Evolutionary conservation across 2,329 filamentous ascomycete genomes (phyloP).

Genomic region (Diaporthe citrichinensis): DNA sequence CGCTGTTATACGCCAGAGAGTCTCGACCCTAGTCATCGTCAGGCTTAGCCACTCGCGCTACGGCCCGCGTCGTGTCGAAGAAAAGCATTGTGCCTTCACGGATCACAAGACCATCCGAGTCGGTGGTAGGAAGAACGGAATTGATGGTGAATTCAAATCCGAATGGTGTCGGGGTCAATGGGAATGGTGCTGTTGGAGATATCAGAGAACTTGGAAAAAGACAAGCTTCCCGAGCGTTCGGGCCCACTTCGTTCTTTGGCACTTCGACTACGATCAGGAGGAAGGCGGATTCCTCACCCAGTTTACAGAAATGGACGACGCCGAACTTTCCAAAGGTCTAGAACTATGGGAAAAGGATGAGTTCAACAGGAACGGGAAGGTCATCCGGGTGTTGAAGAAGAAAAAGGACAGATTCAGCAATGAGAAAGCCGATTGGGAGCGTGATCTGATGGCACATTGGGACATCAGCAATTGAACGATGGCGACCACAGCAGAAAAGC

Average conservation of each 20-base stretch:
- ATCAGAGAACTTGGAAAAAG: not conserved
- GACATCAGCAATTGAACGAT: not conserved
- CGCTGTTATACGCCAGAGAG: not conserved
- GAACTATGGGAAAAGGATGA: not conserved
- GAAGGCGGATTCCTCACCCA: not conserved
- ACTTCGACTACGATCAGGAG: not conserved
- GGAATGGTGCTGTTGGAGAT: too few relatives aligned
- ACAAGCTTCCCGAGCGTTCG: not conserved
- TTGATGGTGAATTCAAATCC: not conserved
- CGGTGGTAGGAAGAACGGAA: too few relatives aligned
- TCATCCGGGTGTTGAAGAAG: too few relatives aligned
- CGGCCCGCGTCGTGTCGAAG: too few relatives aligned
- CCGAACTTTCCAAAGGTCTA: not conserved
- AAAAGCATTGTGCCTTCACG: not conserved
- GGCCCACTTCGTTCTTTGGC: not conserved
- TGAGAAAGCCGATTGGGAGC: not conserved
- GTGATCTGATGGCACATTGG: slow-evolving; percentile 4
- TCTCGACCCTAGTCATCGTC: not conserved
- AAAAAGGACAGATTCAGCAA: too few relatives aligned
- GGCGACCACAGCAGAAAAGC: not conserved
- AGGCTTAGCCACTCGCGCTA: not conserved
- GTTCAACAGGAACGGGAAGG: too few relatives aligned
- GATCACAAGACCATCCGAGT: not conserved
- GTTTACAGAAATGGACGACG: not conserved
- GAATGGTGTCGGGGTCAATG: too few relatives aligned